Base-by-base conservation (phyloP, 1,284 basidiomycete genomes). In the Rhodotorula sp. region DNA sequence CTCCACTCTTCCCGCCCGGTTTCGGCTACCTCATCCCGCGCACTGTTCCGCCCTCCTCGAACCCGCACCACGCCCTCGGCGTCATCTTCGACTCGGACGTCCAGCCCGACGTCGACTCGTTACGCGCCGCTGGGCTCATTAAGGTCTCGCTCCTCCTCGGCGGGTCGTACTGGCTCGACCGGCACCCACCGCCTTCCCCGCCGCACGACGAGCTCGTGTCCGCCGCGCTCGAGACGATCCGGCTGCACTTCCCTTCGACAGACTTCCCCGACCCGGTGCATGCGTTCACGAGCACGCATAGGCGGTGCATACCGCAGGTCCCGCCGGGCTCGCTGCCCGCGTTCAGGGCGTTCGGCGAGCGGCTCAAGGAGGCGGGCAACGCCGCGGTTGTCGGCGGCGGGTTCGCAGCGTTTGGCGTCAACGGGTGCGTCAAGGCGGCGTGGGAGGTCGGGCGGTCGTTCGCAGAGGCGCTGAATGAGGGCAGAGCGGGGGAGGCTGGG, bases 1-100 rank as follows among this genome's bases (percentile, higher is more conserved):
- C 79, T 61, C 81, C 81, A 71, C 71, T 80, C 67, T 81, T 82
- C 68, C 82, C 84, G 21, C 67, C 86, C 22, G 96, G 95, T 0
- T 98, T 98, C 81, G 96, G 96, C 2, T 98, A 96, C 83, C 89
- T 99, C 75, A 87, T 97, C 65, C 94, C 95, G 0, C 89, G 94
- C 13, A 87, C 90, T 62, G 68, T 83, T 78, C 44, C 89, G 81
- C 22, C 87, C 87, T 80, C 82, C 79, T 66, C 76, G 71, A 77
- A 76, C 72, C 78, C 76, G 29, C 71, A 73, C 59, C 81, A 72
- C 75, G 83, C 74, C 77, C 82, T 73, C 77, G 86, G 70, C 36
- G 85, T 88, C 0, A 85, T 85, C 25, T 91, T 94, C 77, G 91
- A 94, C 78, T 79, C 81, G 3, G 82, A 83, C 65, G 80, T 82